Evolutionary conservation across 2,329 filamentous ascomycete genomes (phyloP).

Genomic region (Domatiomyces catenatus): DNA sequence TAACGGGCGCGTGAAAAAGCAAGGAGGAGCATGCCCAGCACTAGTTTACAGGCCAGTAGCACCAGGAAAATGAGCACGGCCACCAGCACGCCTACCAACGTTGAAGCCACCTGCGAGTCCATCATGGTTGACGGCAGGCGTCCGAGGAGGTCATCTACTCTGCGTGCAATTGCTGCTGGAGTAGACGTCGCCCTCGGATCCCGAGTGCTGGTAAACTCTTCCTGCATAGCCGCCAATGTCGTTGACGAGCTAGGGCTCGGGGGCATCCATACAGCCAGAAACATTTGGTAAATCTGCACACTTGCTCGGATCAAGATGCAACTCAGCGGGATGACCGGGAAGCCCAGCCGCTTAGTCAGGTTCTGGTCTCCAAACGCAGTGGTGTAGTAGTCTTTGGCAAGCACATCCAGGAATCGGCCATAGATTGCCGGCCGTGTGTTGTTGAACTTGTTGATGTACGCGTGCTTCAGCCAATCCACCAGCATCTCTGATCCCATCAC

Average conservation of each 20-base stretch:
- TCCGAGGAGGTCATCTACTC: constrained; percentile 25
- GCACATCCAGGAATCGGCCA: constrained; percentile 72
- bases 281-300: constrained; percentile 96
- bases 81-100: constrained; percentile 65
- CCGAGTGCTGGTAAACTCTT: constrained; percentile 42
- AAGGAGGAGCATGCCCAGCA: constrained; percentile 77
- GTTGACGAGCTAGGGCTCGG: constrained; percentile 21
- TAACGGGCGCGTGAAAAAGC: constrained; percentile 68
- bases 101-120: constrained; percentile 27
- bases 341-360: constrained; percentile 70
- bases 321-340: constrained; percentile 81
- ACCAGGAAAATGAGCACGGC: constrained; percentile 75
- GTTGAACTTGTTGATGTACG: constrained; percentile 97
- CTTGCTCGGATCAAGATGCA: constrained; percentile 90
- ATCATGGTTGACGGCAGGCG: constrained; percentile 29
- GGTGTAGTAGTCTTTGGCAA: constrained; percentile 96
- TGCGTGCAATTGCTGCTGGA: constrained; percentile 37
- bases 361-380: constrained; percentile 88
- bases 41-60: constrained; percentile 66
- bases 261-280: constrained; percentile 72
- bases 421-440: constrained; percentile 88
- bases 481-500: constrained; percentile 93
- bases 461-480: constrained; percentile 93
- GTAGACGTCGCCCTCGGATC: constrained; percentile 45
- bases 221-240: constrained; percentile 29